phyloP scores from a whole-genome alignment of 176 grass and related monocot genomes.

The Oryza nivara region DNA sequence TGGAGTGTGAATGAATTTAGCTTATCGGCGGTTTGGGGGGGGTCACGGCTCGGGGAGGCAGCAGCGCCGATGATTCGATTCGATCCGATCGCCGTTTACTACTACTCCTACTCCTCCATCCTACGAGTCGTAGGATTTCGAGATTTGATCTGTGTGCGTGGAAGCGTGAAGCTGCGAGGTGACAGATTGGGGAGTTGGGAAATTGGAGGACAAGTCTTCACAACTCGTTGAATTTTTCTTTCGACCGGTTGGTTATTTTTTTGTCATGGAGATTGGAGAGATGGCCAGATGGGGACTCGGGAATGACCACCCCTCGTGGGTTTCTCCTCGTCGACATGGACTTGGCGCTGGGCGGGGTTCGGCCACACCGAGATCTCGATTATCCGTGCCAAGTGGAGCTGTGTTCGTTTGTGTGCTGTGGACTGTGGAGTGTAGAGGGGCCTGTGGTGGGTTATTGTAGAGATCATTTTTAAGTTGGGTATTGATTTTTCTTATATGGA shows the following conservation, averaged over 20 bases:
- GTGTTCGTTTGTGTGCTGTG: background rate
- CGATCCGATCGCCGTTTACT: constrained; percentile 36
- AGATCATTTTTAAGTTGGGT: background rate
- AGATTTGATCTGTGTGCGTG: constrained; percentile 45
- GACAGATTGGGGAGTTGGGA: constrained; percentile 28
- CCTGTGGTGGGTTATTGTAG: background rate
- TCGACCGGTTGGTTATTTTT: background rate
- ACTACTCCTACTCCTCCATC: background rate
- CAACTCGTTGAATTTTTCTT: background rate
- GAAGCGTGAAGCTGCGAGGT: background rate
- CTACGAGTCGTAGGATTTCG: constrained; percentile 27
- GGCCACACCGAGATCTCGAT: constrained; percentile 49
- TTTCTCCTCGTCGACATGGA: background rate
- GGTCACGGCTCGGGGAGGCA: background rate
- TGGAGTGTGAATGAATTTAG: constrained; percentile 43
- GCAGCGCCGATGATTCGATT: constrained; percentile 1
- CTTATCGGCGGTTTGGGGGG: constrained; percentile 20
- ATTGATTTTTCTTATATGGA: background rate
- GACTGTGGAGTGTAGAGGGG: background rate
- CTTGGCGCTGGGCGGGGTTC: background rate
- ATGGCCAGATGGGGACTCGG: constrained; percentile 18
- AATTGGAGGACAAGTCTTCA: constrained; percentile 10
- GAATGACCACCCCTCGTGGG: background rate
- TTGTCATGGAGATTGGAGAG: constrained; percentile 15
- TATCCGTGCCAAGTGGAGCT: constrained; percentile 31